A percentile compares a stretch with the other conserved stretches of the same genome.
These are phyloP conservation scores for Candida tropicalis DNA, from an alignment of 1,139 yeast genomes.

Conservation along the genomic window DNA sequence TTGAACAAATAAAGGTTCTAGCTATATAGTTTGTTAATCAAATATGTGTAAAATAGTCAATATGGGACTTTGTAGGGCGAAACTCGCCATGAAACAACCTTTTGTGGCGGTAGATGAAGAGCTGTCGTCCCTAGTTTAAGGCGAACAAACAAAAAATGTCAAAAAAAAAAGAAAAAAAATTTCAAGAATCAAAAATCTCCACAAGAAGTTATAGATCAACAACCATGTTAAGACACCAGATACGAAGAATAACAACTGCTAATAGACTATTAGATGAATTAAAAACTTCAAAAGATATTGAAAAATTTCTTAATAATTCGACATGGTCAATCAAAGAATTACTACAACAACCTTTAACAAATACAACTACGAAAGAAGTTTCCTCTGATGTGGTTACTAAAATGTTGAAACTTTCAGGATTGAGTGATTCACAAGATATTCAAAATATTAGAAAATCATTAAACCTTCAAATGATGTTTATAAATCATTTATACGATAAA, in stretches of 20 bases:
- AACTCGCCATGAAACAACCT: no score
- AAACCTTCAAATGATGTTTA: constrained; percentile 48
- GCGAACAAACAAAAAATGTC: no score
- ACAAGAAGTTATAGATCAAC: not conserved
- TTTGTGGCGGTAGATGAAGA: no score
- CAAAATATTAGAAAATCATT: constrained; percentile 33
- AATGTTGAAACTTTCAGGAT: constrained; percentile 49
- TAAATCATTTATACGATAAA: constrained; percentile 42
- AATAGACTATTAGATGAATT: not conserved
- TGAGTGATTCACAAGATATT: constrained; percentile 24
- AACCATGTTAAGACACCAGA: constrained; percentile 1
- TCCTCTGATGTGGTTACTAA: constrained; percentile 25
- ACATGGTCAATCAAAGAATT: constrained; percentile 33
- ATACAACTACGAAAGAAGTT: constrained; percentile 14
- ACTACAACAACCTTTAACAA: constrained; percentile 12
- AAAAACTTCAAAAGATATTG: constrained; percentile 9
- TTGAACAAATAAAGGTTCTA: not conserved
- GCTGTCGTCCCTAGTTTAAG: no score
- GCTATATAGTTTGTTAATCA: no score
- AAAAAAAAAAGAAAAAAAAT: constrained; percentile 2
- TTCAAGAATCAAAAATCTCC: not conserved
- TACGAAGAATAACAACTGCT: not conserved
- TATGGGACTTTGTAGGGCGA: no score
- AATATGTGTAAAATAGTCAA: constrained; percentile 3
- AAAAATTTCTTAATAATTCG: constrained; percentile 21